A percentile compares a stretch with the other conserved stretches of the same genome.
These are phyloP conservation scores for Pistacia vera DNA, from an alignment of 345 rosid genomes.

Conservation along the genomic window DNA sequence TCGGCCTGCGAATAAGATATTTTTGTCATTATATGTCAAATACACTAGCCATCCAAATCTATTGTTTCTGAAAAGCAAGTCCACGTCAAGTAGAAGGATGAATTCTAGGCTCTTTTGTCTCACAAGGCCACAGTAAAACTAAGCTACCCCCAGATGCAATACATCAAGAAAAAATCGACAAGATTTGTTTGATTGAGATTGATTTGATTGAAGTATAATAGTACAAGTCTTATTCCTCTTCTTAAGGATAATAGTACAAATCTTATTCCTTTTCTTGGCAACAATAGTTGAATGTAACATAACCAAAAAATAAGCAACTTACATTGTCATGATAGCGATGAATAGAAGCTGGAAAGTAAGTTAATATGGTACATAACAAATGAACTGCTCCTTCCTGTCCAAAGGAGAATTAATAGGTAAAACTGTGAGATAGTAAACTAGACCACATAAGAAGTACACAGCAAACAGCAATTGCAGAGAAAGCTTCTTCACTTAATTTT, in stretches of 20 bases:
- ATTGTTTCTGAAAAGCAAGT: not conserved
- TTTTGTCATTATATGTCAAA: conserved; percentile 1
- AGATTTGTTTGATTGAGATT: no score
- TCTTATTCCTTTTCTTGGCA: not conserved
- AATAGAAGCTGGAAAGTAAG: conserved; percentile 64
- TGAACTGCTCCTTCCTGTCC: conserved; percentile 64
- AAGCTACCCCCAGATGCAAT: not conserved
- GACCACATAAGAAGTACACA: conserved; percentile 4
- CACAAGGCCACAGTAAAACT: not conserved
- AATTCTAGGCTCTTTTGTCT: no score
- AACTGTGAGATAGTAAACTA: conserved; percentile 8
- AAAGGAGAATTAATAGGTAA: conserved; percentile 11
- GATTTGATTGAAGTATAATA: not conserved
- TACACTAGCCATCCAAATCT: not conserved
- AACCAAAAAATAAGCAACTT: conserved; percentile 25
- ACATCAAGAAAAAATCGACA: no score
- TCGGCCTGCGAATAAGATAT: conserved; percentile 58
- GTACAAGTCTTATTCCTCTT: no score
- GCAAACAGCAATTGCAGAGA: not conserved
- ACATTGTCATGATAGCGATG: conserved; percentile 67
- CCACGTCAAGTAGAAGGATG: not conserved
- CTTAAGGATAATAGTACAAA: no score
- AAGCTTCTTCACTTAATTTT: not conserved
- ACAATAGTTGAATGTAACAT: not conserved
- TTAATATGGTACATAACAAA: conserved; percentile 50